A percentile compares a stretch with the other conserved stretches of the same genome.
These are phyloP conservation scores for Candida montana DNA, from an alignment of 805 yeast species.

Conservation along the genomic window DNA sequence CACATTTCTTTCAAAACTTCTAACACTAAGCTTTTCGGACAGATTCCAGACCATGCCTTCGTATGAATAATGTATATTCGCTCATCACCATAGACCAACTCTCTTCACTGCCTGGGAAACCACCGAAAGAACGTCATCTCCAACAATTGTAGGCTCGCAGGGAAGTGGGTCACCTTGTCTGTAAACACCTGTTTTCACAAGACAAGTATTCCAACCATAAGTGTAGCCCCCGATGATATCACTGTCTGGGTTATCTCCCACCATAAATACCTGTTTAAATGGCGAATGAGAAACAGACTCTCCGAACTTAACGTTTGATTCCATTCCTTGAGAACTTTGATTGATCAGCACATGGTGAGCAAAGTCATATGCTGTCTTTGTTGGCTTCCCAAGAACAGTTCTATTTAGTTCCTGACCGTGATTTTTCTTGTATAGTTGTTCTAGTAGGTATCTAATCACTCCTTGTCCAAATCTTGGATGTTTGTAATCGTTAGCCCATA, in stretches of 20 bases:
- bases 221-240: constrained; percentile 87
- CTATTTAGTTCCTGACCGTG: constrained; percentile 47
- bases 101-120: constrained; percentile 29
- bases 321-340: constrained; percentile 10
- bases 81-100: constrained; percentile 16
- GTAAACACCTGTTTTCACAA: constrained; percentile 87
- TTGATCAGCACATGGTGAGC: constrained; percentile 65
- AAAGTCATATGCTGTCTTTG: constrained; percentile 69
- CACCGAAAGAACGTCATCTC: constrained; percentile 47
- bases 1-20: no score
- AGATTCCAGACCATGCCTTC: no score
- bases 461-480: constrained; percentile 90
- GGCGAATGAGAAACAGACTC: constrained; percentile 28
- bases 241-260: constrained; percentile 93
- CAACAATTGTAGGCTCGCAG: constrained; percentile 44
- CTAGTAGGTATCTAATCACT: constrained; percentile 63
- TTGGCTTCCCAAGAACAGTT: constrained; percentile 78
- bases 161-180: constrained; percentile 44
- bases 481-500: constrained; percentile 81
- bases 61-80: no score
- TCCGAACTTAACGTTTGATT: constrained; percentile 17
- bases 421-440: constrained; percentile 49
- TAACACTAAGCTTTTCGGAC: no score
- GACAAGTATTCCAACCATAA: constrained; percentile 84
- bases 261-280: constrained; percentile 77